phyloP scores from a whole-genome alignment of 352 stramenopile genomes.

The Phytophthora syringae region DNA sequence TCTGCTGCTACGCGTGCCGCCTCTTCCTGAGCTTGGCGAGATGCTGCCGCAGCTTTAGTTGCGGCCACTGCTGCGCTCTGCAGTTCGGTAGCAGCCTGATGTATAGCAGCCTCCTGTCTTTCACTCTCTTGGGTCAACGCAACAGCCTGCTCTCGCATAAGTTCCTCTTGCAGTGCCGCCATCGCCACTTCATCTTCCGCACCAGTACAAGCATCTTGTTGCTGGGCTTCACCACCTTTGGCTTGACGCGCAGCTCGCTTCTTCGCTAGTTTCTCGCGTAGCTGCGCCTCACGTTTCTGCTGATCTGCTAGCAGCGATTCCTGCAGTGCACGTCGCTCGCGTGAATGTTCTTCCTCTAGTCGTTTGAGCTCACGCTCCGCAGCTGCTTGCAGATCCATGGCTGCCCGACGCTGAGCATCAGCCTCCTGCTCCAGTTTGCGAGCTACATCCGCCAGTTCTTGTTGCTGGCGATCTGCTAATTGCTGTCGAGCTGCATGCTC shows the following conservation, averaged over 20 bases:
- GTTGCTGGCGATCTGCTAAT: conserved; percentile 33
- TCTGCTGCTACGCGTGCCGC: conserved; percentile 60
- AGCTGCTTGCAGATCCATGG: conserved; percentile 26
- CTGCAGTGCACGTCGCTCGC: conserved; percentile 39
- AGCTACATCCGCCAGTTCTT: conserved; percentile 22
- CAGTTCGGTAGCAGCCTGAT: conserved; percentile 43
- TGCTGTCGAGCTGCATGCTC: conserved; percentile 19
- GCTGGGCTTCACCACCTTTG: conserved; percentile 24
- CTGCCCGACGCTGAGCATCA: conserved; percentile 20
- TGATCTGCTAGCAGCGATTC: conserved; percentile 42
- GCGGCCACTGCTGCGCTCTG: conserved; percentile 26
- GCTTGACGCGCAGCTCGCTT: conserved; percentile 30
- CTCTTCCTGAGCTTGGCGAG: conserved; percentile 58
- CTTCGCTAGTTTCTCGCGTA: conserved; percentile 58
- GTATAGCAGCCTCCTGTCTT: conserved; percentile 50
- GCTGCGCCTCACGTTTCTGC: conserved; percentile 43
- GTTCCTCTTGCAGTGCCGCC: conserved; percentile 33
- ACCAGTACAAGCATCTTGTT: conserved; percentile 28
- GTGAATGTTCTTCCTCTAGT: conserved; percentile 55
- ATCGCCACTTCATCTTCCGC: conserved; percentile 35
- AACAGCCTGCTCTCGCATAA: conserved; percentile 31
- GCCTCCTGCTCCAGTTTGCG: conserved; percentile 44
- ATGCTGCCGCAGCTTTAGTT: conserved; percentile 50
- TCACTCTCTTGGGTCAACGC: conserved; percentile 47
- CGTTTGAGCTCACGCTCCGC: conserved; percentile 48